phyloP scores from a whole-genome alignment of 2,329 filamentous ascomycete species.

The Fusarium verticillioides region DNA sequence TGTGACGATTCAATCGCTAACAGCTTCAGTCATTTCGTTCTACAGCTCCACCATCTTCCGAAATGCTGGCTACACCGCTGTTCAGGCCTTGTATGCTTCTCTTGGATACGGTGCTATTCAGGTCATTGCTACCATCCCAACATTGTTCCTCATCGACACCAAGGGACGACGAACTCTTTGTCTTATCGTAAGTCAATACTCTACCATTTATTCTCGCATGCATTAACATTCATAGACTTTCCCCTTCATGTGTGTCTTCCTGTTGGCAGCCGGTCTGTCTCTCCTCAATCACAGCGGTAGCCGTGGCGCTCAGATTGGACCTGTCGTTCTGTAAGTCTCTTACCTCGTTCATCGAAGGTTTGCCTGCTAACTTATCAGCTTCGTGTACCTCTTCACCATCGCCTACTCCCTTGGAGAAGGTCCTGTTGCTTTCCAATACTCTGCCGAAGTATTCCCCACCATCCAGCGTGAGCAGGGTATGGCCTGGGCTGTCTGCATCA shows the following conservation, averaged over 20 bases:
- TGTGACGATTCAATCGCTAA: not conserved
- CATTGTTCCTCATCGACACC: slow-evolving; percentile 22
- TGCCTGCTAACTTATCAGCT: slow-evolving; percentile 22
- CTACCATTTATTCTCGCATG: too few relatives aligned
- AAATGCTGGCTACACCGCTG: not conserved
- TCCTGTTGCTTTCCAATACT: slow-evolving; percentile 53
- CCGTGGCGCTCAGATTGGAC: slow-evolving; percentile 42
- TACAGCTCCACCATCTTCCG: slow-evolving; percentile 29
- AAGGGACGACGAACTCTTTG: slow-evolving; percentile 30
- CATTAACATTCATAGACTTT: slow-evolving; percentile 43
- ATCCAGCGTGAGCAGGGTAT: slow-evolving; percentile 54
- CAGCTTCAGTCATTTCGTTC: slow-evolving; percentile 37
- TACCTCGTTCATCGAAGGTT: accelerated
- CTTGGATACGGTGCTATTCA: slow-evolving; percentile 32
- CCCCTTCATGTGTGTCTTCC: slow-evolving; percentile 49
- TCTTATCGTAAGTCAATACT: slow-evolving; percentile 23
- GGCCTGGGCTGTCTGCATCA: slow-evolving; percentile 53
- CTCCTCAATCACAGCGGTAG: slow-evolving; percentile 43
- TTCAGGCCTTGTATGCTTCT: slow-evolving; percentile 19
- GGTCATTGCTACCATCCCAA: slow-evolving; percentile 21
- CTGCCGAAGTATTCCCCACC: slow-evolving; percentile 52
- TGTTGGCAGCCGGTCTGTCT: slow-evolving; percentile 48
- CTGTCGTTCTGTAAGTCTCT: slow-evolving; percentile 41
- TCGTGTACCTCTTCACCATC: slow-evolving; percentile 52
- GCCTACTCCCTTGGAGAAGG: slow-evolving; percentile 52